Base-by-base conservation (phyloP, 164 flowering plant genomes). In the Liriodendron chinense region DNA sequence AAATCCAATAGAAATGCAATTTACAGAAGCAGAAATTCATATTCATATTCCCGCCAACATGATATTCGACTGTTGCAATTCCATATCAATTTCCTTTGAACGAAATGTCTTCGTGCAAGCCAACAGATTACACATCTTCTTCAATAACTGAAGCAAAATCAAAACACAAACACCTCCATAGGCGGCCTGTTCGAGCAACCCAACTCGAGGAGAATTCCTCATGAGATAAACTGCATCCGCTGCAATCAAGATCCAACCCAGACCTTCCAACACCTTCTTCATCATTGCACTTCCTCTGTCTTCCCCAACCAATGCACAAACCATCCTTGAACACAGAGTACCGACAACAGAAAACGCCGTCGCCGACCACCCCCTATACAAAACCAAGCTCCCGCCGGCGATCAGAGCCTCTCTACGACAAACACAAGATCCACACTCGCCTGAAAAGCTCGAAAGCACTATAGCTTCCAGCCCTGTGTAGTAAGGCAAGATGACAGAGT, bases 391-490 rank as follows among this genome's bases (percentile, higher is more conserved):
- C 43, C 91, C 89, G 65, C 89, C 88, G 26, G 79, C 87, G 22
- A 77, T 74, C 75, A 88, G 48, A 73, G 50, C 79, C 72, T 83
- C 83, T 71, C 76, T 81, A 13, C 91, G 77, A 66, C 91, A 88
- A 7, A 88, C 76, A 67, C 91, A 88, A 25, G 88, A 82, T 2
- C 25, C 13, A 69, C 91, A 88, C 71, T 85, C 88, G 1, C 91
- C 88, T 3, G 89, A 88, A 59, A 85, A 81, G 1, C 71, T 79
- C 2, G 89, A 86, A 2, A 78, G 76, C 1, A 83, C 68, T 21
- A 85, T 73, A 47, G 89, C 91, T 70, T 88, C 91, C 64, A 82
- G 71, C 56, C 89, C 88, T 9, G 89, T 87, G 62, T 86, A 86
- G 72, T 84, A 87, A 25, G 91, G 91, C 47, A 88, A 71, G 56